Evolutionary conservation across 805 yeast genomes (phyloP).

Genomic region (Wickerhamiella australiensis): DNA sequence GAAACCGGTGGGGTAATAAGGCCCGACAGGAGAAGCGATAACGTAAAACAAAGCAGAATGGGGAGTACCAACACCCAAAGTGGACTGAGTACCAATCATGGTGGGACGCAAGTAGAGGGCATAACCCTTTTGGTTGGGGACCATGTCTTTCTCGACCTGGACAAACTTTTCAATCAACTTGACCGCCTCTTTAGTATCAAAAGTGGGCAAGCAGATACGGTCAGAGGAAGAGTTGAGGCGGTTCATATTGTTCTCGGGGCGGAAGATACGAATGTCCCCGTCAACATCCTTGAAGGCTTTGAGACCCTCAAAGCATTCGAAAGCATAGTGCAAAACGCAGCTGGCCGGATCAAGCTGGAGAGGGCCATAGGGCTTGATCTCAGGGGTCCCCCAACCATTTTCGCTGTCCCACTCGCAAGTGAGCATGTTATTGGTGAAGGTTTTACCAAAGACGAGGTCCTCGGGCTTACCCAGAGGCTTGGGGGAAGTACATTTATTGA

Average conservation of each 20-base stretch:
- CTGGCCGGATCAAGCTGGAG: constrained; percentile 74
- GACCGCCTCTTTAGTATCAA: constrained; percentile 65
- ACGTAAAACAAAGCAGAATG: constrained; percentile 70
- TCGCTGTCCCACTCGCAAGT: constrained; percentile 68
- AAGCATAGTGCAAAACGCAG: constrained; percentile 87
- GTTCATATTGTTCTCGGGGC: constrained; percentile 84
- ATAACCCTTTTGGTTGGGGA: constrained; percentile 80
- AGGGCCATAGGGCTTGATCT: constrained; percentile 73
- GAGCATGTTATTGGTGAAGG: constrained; percentile 82
- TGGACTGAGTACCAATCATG: constrained; percentile 81
- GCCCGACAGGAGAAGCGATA: constrained; percentile 93
- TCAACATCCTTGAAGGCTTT: constrained; percentile 63
- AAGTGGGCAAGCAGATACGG: constrained; percentile 79
- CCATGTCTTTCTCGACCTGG: constrained; percentile 58
- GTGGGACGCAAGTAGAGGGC: constrained; percentile 91
- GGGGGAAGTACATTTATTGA: constrained; percentile 39
- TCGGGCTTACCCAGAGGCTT: constrained; percentile 48
- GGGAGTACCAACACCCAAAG: constrained; percentile 79
- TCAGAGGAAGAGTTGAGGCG: constrained; percentile 83
- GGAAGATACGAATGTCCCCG: constrained; percentile 66
- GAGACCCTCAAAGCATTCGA: constrained; percentile 90
- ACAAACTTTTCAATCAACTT: constrained; percentile 67
- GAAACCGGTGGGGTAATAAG: constrained; percentile 90
- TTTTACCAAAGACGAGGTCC: constrained; percentile 54
- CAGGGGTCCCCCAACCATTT: constrained; percentile 81